Evolutionary conservation across 176 grass and related monocot species (phyloP).

Genomic region (Rhynchospora pubera): DNA sequence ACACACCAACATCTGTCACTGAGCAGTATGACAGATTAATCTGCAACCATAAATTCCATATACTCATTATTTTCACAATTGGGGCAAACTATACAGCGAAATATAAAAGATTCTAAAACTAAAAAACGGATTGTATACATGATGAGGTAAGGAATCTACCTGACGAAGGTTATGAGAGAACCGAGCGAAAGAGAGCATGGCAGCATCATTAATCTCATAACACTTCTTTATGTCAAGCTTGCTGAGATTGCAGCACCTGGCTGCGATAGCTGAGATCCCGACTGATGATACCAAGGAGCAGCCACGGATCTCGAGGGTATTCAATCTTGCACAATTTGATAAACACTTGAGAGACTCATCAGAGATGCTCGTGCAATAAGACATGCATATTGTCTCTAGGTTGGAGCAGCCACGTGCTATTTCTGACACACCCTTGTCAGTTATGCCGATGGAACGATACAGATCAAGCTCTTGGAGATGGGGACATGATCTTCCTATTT

Average conservation of each 20-base stretch:
- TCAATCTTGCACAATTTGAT: constrained; percentile 55
- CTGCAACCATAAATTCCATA: constrained; percentile 20
- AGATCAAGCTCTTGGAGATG: constrained; percentile 70
- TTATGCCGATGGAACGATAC: constrained; percentile 67
- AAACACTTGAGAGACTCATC: constrained; percentile 46
- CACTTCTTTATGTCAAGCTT: constrained; percentile 86
- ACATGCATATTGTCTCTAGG: constrained; percentile 60
- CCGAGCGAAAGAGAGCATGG: constrained; percentile 56
- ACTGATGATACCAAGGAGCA: constrained; percentile 44
- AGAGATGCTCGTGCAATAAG: constrained; percentile 73
- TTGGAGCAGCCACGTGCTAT: constrained; percentile 52
- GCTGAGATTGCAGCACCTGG: constrained; percentile 49
- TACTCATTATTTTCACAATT: neutral
- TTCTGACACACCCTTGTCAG: constrained; percentile 48
- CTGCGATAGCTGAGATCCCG: constrained; percentile 49
- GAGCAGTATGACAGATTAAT: constrained; percentile 92
- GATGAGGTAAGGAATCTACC: constrained; percentile 23
- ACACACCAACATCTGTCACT: constrained; percentile 64
- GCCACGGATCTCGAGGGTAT: constrained; percentile 63
- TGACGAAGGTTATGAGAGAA: constrained; percentile 58
- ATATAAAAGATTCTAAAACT: neutral
- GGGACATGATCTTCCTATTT: constrained; percentile 47
- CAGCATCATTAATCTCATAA: constrained; percentile 56
- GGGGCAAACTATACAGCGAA: neutral
- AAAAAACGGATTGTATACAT: neutral